A percentile compares a stretch with the other conserved stretches of the same genome.
phyloP scores from a whole-genome alignment of 169 alveolate genomes.

The Eimeria acervulina region DNA sequence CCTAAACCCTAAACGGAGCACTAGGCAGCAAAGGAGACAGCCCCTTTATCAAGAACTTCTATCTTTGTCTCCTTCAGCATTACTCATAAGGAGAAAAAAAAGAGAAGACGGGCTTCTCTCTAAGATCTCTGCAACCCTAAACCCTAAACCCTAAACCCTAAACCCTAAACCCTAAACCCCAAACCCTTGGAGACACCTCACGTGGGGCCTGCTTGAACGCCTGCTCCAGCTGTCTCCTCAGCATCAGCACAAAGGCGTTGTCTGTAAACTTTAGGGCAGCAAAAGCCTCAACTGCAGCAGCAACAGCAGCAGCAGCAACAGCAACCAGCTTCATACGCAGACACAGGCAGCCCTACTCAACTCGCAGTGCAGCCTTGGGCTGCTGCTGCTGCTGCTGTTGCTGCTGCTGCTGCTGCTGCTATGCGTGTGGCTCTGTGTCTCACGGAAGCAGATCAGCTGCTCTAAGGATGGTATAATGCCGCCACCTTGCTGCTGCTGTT shows the following conservation, averaged over 20 bases:
- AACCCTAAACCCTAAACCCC: neutral
- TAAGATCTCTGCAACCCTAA: no score
- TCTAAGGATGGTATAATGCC: constrained; percentile 1
- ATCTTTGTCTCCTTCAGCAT: no score
- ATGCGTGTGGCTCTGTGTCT: neutral
- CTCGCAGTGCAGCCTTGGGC: no score
- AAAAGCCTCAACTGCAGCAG: no score
- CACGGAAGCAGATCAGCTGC: constrained; percentile 74
- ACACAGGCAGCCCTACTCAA: neutral
- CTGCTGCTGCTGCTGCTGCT: neutral
- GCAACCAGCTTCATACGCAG: constrained; percentile 4
- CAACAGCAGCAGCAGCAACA: neutral
- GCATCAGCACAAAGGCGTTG: constrained; percentile 47
- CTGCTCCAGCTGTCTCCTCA: constrained; percentile 68
- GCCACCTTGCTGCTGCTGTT: neutral
- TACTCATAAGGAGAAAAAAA: no score
- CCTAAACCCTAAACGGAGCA: no score
- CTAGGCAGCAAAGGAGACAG: no score
- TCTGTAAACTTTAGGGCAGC: constrained; percentile 73
- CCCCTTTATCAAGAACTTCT: no score
- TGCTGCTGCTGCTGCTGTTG: neutral
- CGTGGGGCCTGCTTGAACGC: constrained; percentile 62
- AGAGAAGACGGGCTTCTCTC: no score
- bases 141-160: neutral
- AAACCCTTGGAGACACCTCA: neutral